Evolutionary conservation across 192 early-diverging fungal genomes (phyloP).

Genomic region (Coemansia umbellata): DNA sequence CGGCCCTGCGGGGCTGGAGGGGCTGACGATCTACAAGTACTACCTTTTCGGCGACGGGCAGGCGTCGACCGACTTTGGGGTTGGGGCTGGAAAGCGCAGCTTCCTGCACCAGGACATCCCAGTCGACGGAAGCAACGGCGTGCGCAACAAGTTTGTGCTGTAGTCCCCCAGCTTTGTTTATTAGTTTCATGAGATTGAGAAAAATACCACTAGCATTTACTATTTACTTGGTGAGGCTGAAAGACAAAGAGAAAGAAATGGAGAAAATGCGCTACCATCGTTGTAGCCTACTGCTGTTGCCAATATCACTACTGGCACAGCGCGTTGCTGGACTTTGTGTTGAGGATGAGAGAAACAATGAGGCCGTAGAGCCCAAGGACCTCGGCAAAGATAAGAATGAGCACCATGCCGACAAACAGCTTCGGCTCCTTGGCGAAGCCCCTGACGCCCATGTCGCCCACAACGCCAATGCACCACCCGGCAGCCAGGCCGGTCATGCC

Average conservation of each 20-base stretch:
- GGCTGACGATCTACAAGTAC: conserved; percentile 98
- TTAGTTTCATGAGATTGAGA: too few relatives aligned
- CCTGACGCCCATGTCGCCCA: conserved; percentile 93
- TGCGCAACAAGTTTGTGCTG: conserved; percentile 46
- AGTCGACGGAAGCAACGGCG: conserved; percentile 29
- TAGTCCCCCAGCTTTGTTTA: background rate
- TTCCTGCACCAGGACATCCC: conserved; percentile 71
- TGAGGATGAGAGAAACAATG: conserved; percentile 96
- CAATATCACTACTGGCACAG: conserved; percentile 45
- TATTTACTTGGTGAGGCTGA: too few relatives aligned
- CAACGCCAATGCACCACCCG: conserved; percentile 94
- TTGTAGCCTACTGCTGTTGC: too few relatives aligned
- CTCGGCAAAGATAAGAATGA: conserved; percentile 99
- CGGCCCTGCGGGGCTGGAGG: conserved; percentile 96
- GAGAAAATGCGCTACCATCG: too few relatives aligned
- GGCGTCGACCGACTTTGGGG: conserved; percentile 73
- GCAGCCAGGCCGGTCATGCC: conserved; percentile 91
- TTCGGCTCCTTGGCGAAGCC: conserved; percentile 85
- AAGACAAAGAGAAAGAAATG: too few relatives aligned
- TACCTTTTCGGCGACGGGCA: conserved; percentile 87
- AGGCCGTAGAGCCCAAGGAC: conserved; percentile 96
- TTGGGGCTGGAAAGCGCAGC: conserved; percentile 59
- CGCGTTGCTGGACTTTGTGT: conserved; percentile 76
- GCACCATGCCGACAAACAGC: conserved; percentile 88
- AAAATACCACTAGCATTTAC: background rate